phyloP scores from a whole-genome alignment of 2,329 filamentous ascomycete genomes.

The Colletotrichum sublineola region DNA sequence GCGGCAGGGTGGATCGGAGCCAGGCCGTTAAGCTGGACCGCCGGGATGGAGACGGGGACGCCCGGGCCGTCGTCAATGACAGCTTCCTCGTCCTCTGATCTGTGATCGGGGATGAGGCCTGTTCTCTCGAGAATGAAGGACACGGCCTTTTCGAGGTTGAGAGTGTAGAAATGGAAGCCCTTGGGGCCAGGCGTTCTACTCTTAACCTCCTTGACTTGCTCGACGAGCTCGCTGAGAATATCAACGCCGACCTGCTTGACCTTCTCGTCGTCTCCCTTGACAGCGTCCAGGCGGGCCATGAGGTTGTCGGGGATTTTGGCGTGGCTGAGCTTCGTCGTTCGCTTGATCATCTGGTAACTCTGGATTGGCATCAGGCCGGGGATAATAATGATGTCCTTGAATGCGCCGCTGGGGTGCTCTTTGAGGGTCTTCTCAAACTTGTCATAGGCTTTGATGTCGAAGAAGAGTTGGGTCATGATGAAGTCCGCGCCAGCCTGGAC shows the following conservation, averaged over 20 bases:
- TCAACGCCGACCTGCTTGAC: constrained; percentile 86
- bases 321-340: constrained; percentile 95
- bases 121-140: constrained; percentile 91
- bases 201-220: constrained; percentile 78
- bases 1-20: constrained; percentile 48
- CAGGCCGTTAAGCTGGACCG: constrained; percentile 66
- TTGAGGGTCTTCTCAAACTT: constrained; percentile 82
- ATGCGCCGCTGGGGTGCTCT: constrained; percentile 84
- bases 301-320: constrained; percentile 82
- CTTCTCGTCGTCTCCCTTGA: constrained; percentile 83
- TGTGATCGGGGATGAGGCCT: constrained; percentile 79
- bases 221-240: constrained; percentile 86
- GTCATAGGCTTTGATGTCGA: constrained; percentile 86
- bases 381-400: constrained; percentile 90
- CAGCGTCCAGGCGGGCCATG: constrained; percentile 76
- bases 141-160: constrained; percentile 96
- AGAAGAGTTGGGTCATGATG: constrained; percentile 98
- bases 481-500: constrained; percentile 93
- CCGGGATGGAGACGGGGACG: constrained; percentile 57
- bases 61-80: constrained; percentile 61
- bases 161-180: constrained; percentile 97
- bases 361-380: constrained; percentile 98
- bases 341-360: constrained; percentile 93
- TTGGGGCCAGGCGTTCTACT: constrained; percentile 69
- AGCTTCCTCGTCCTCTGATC: constrained; percentile 66